Base-by-base conservation (phyloP, 169 alveolate species). In the Plasmodium inui region DNA sequence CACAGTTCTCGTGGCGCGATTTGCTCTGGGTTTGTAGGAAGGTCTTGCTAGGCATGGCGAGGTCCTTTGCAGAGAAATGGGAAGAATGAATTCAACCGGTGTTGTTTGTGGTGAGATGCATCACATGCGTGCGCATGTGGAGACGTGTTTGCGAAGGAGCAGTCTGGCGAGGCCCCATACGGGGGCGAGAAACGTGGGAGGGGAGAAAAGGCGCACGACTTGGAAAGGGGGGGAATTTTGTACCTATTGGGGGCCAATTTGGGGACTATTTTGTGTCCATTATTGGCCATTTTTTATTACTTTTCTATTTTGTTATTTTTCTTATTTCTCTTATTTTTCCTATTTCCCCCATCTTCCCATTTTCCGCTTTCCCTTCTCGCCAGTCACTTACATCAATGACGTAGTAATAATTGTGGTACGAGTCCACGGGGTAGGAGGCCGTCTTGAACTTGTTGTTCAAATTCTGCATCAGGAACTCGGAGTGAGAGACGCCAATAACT, bases 401-500 rank as follows among this genome's bases (percentile, higher is more conserved):
- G 67, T 95, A 94, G 94, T 95, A 96, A 72, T 83, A 81, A 83
- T 96, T 96, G 93, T 96, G 97, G 84, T 92, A 93, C 2, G 97
- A 93, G 53, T 92, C 93, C 9, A 89, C 93, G 37, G 95, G 97
- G 84, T 94, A 96, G 34, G 88, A 96, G 17, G 96, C 96, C 94
- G 93, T 84, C 79, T 95, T 96, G 79, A 88, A 73, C 39, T 96
- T 95, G 41, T 95, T 93, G 26, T 93, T 82, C 84, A 93, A 94
- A 34, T 93, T 83, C 55, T 96, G 96, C 88, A 85, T 95, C 82
- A 97, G 96, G 83, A 86, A 96, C 57, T 97, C 96, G 12, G 98
- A 98, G 78, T 97, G 98, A 34, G 41, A 76, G 3, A 96, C 96
- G 46, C 96, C 96, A 26, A 97, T 95, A 32, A 97, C 96, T 92